Evolutionary conservation across 805 yeast species (phyloP).

Genomic region (Candida incommunis): DNA sequence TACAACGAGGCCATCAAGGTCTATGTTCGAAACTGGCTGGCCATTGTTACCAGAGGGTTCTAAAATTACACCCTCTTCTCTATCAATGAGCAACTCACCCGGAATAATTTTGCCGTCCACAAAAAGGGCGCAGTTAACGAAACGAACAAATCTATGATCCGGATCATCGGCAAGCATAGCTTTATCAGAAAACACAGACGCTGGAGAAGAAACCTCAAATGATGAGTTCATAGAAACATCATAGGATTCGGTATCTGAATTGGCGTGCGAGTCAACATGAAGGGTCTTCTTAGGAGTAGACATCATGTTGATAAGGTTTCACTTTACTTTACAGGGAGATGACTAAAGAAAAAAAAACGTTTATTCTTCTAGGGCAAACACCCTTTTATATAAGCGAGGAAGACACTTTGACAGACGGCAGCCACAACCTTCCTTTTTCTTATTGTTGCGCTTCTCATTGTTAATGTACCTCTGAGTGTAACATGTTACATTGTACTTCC

Average conservation of each 20-base stretch:
- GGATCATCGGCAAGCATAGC: slow-evolving; percentile 2
- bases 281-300: not conserved
- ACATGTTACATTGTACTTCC: too few species aligned
- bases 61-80: slow-evolving; percentile 28
- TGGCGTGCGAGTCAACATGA: not conserved
- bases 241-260: not conserved
- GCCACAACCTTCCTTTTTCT: too few species aligned
- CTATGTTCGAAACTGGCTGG: slow-evolving; percentile 20
- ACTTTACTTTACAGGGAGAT: too few species aligned
- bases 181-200: slow-evolving; percentile 26
- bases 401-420: too few species aligned
- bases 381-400: too few species aligned
- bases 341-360: too few species aligned
- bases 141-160: not conserved
- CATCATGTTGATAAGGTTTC: too few species aligned
- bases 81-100: slow-evolving; percentile 32
- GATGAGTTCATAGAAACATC: not conserved
- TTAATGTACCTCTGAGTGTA: too few species aligned
- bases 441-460: too few species aligned
- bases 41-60: slow-evolving; percentile 13
- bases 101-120: slow-evolving; percentile 11
- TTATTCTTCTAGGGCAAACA: too few species aligned
- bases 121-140: not conserved
- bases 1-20: slow-evolving; percentile 32
- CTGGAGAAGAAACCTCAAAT: slow-evolving; percentile 21